Conservation (phyloP, 2,329 filamentous ascomycete species). For the Neocatenulostroma microsporum region DNA sequence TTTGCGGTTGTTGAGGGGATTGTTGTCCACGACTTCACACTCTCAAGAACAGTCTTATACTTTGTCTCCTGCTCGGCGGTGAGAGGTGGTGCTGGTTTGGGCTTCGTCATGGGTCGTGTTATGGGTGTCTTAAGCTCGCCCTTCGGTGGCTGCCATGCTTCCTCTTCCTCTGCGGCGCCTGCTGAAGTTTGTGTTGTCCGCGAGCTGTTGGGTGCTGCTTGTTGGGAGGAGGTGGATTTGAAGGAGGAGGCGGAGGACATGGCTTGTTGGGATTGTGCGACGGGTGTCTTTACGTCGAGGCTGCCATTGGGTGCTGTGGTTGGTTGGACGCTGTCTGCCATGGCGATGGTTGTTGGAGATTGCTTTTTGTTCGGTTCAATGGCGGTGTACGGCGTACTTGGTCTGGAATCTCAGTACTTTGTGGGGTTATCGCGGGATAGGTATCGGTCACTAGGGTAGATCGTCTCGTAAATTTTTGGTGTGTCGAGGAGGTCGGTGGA, state of each 20-base stretch:
- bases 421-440: no score
- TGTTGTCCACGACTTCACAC: constrained; percentile 62
- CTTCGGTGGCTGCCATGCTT: constrained; percentile 20
- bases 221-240: constrained; percentile 20
- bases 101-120: constrained; percentile 39
- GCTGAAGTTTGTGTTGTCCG: constrained; percentile 15
- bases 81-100: constrained; percentile 51
- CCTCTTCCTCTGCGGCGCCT: constrained; percentile 12
- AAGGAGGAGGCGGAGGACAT: constrained; percentile 23
- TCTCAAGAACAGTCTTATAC: constrained; percentile 67
- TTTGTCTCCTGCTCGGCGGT: constrained; percentile 72
- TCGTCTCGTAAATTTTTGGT: no score
- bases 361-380: no score
- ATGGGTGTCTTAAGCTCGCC: constrained; percentile 29
- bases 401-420: no score
- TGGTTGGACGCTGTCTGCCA: neutral
- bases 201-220: constrained; percentile 18
- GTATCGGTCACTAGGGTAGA: no score
- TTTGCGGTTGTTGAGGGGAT: constrained; percentile 58
- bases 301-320: constrained; percentile 3
- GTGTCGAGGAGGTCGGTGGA: no score
- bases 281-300: neutral
- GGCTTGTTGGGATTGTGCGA: constrained; percentile 14
- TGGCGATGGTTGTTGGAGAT: constrained; percentile 6
- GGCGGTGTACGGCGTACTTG: no score